Evolutionary conservation across 805 yeast genomes (phyloP), one percentile per base, ranked within the genome.

Genomic region (Metschnikowia santaceciliae): DNA sequence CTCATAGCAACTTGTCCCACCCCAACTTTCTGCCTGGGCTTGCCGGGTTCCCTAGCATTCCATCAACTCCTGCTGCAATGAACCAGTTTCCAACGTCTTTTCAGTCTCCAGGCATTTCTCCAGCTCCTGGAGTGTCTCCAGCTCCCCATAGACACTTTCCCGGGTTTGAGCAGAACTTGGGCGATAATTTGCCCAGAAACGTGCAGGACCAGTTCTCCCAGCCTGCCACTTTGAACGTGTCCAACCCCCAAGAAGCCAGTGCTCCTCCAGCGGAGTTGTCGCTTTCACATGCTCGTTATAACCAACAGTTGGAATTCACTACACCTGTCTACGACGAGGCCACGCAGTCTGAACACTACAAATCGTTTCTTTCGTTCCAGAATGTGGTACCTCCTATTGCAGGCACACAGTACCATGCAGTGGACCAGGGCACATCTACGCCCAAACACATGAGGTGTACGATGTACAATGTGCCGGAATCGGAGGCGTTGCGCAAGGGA

Each of bases 301-400:
- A 22, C 3, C 55, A 47, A 40, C 57, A 56, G 23, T 44, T 41
- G 40, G 61, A 56, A 40, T 58, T 45, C 42, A 33, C 52, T 43
- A 44, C 59, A 42, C 57, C 58, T 22, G 50, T 46, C 15, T 42
- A 23, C 11, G 58, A 46, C 44, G 52, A 42, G 8, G 38, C 38
- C 42, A 57, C 54, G 17, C 35, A 23, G 17, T 10, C 53, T 6
- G 20, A 19, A 14, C 51, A 51, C 19, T 56, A 70, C 55, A 67
- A 66, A 42, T 65, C 80, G 1, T 91, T 88, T 67, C 76, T 78
- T 45, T 86, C 97, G 1, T 83, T 88, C 59, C 82, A 84, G 63
- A 82, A 89, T 61, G 84, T 89, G 1, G 77, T 81, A 10, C 96
- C 98, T 4, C 98, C 98, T 3, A 73, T 82, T 13, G 84, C 96